Percentiles rank a stretch among this genome's conserved stretches.
These are phyloP conservation scores for Microcyclosporella mali DNA, from an alignment of 2,329 filamentous ascomycete genomes.

Conservation along the genomic window DNA sequence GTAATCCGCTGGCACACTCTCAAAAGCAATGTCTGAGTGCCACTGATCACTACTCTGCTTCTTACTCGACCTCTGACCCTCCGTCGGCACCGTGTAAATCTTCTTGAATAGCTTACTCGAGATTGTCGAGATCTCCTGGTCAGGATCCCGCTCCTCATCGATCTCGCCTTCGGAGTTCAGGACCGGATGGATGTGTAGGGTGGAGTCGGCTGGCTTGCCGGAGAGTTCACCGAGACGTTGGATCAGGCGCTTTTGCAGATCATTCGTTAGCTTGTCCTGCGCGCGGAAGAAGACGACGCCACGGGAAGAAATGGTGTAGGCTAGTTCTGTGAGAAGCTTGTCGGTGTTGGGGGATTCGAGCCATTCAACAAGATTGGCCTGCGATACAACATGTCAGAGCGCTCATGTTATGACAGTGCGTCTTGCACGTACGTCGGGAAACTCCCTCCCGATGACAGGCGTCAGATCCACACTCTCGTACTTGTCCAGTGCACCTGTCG, in stretches of 20 bases:
- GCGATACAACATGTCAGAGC: no score
- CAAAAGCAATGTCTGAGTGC: conserved; percentile 60
- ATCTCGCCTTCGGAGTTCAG: conserved; percentile 45
- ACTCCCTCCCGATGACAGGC: conserved; percentile 48
- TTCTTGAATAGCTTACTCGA: conserved; percentile 32
- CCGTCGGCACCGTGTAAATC: conserved; percentile 38
- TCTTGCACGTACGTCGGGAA: conserved; percentile 20
- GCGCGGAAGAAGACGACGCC: conserved; percentile 64
- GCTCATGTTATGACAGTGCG: no score
- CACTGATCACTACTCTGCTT: conserved; percentile 41
- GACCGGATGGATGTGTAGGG: conserved; percentile 56
- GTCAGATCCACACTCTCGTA: conserved; percentile 45
- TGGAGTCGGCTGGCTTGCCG: conserved; percentile 52
- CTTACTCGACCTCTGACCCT: conserved; percentile 36
- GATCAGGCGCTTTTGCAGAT: conserved; percentile 58
- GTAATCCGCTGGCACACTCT: conserved; percentile 59
- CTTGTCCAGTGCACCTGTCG: conserved; percentile 36
- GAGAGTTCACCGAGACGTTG: conserved; percentile 53
- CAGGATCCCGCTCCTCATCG: conserved; percentile 25
- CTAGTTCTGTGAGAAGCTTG: conserved; percentile 35
- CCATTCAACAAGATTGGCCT: conserved; percentile 30
- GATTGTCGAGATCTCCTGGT: conserved; percentile 37
- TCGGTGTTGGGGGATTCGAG: conserved; percentile 33
- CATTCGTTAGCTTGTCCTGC: conserved; percentile 56
- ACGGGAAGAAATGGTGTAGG: conserved; percentile 60